Conservation (phyloP, 176 grass and related monocot genomes). For the Canna indica region DNA sequence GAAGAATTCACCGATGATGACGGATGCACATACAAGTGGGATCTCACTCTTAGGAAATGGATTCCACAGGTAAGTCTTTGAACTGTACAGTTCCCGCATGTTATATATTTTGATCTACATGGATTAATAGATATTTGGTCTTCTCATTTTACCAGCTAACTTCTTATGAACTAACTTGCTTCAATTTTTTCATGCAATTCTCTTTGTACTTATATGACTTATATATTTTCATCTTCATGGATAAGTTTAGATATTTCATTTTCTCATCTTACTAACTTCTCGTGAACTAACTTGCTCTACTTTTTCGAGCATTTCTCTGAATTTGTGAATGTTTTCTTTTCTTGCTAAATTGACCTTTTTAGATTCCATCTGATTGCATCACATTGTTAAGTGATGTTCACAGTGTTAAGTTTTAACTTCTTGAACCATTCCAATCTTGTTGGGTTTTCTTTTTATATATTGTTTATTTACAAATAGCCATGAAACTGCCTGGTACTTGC, state of each 20-base stretch:
- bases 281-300: too few species aligned
- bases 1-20: conserved; percentile 97
- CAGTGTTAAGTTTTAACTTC: background rate
- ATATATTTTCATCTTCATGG: too few species aligned
- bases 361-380: background rate
- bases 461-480: background rate
- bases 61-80: conserved; percentile 84
- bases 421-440: background rate
- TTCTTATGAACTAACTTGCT: background rate
- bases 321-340: too few species aligned
- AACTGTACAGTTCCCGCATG: background rate
- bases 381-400: background rate
- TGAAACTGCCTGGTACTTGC: background rate
- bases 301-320: too few species aligned
- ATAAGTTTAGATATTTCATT: too few species aligned
- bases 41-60: conserved; percentile 60
- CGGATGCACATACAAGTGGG: conserved; percentile 92
- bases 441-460: background rate
- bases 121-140: background rate
- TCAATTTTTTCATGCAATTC: background rate
- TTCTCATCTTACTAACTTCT: too few species aligned
- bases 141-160: background rate
- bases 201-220: too few species aligned
- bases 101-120: background rate
- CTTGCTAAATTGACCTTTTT: background rate